phyloP scores from a whole-genome alignment of 108 stramenopile species.

The Fragilaria crotonensis region DNA sequence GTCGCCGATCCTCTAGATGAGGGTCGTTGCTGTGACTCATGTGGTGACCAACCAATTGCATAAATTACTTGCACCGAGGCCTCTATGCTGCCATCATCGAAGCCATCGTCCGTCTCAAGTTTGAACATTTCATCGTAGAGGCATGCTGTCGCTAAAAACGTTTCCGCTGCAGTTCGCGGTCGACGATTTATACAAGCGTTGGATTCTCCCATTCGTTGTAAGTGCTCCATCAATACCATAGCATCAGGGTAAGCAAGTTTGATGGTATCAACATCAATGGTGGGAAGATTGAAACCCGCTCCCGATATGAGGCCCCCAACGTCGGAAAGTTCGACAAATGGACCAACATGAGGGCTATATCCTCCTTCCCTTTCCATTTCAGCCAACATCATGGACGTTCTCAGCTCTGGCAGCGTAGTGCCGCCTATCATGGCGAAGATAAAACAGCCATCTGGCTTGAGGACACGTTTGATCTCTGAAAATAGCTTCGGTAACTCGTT shows the following conservation, averaged over 20 bases:
- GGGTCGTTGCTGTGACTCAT: conserved; percentile 88
- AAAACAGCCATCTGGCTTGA: conserved; percentile 97
- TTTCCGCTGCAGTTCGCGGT: conserved; percentile 56
- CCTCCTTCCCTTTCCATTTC: conserved; percentile 92
- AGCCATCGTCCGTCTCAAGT: conserved; percentile 30
- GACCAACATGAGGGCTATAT: conserved; percentile 86
- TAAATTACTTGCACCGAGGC: conserved; percentile 89
- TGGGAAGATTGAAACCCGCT: conserved; percentile 88
- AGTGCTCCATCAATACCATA: conserved; percentile 67
- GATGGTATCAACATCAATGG: conserved; percentile 94
- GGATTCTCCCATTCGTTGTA: conserved; percentile 94
- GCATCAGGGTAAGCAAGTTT: conserved; percentile 72
- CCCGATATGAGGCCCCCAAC: conserved; percentile 79
- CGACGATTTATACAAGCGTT: conserved; percentile 65
- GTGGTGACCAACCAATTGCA: conserved; percentile 97
- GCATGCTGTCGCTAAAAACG: conserved; percentile 86
- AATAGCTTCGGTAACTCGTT: conserved; percentile 87
- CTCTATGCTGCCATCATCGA: conserved; percentile 24
- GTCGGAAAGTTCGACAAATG: conserved; percentile 88
- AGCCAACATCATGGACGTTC: conserved; percentile 75
- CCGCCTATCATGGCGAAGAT: conserved; percentile 94
- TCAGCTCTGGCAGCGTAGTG: conserved; percentile 87
- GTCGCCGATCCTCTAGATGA: conserved; percentile 71
- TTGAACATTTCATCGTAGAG: conserved; percentile 85
- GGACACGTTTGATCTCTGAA: conserved; percentile 58